Base-by-base conservation (phyloP, 768 basidiomycete genomes). In the Lepiota venenata region DNA sequence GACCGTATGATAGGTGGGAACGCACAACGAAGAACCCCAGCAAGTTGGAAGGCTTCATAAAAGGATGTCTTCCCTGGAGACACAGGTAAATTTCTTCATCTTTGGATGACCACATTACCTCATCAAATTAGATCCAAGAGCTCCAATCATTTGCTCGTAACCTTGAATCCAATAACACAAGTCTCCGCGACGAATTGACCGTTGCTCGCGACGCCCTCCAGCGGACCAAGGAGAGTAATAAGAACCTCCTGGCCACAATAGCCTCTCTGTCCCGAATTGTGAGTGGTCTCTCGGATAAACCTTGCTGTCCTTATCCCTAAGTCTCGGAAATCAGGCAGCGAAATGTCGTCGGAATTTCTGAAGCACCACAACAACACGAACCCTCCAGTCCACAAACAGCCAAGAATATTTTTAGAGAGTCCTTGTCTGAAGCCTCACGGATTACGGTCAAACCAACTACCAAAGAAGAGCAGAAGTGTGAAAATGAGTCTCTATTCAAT, bases 141-240 rank as follows among this genome's bases (percentile, higher is more conserved):
- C 58, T 71, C 47, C 58, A 55, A 50, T 50, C 44, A 16, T 55
- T 56, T 14, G 47, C 65, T 11, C 43, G 58, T 36, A 54, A 50
- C 3, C 57, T 62, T 12, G 60, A 66, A 47, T 40, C 50, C 14
- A 64, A 67, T 16, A 67, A 66, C 25, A 47, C 53, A 7, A 50
- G 54, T 16, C 52, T 68, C 25, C 59, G 57, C 27, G 57, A 61
- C 27, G 66, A 68, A 39, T 50, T 70, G 1, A 56, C 57, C 20
- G 44, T 40, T 15, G 56, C 60, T 18, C 60, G 61, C 15, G 65
- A 63, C 37, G 67, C 60, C 44, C 61, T 71, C 14, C 63, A 64
- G 14, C 71, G 63, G 58, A 54, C 60, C 2, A 68, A 69, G 52
- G 66, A 65, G 15, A 65, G 52, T 35, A 65, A 66, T 14, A 65